Base-by-base conservation (phyloP, 2,329 filamentous ascomycete genomes). In the Capronia coronata region DNA sequence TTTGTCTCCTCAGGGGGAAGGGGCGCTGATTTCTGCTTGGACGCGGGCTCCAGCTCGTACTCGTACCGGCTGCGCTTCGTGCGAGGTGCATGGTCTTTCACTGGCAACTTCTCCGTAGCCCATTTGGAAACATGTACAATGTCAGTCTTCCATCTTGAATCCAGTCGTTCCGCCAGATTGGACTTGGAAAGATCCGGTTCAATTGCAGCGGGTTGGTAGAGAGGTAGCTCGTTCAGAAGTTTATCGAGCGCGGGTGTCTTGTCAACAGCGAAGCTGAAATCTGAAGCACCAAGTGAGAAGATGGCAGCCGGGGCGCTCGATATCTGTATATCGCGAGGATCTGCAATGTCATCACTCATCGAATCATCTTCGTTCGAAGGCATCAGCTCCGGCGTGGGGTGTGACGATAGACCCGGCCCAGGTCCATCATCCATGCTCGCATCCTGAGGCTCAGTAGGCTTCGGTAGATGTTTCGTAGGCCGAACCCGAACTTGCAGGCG, bases 101-200 rank as follows among this genome's bases (percentile, higher is more conserved):
- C 77, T 21, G 82, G 79, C 66, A 97, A 82, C 58, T 87, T 86
- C 7, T 87, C 86, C 51, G 86, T 82, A 0, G 90, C 84, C 64
- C 86, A 95, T 65, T 90, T 95, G 61, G 87, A 95, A 2, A 96
- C 76, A 1, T 88, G 86, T 13, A 94, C 71, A 34, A 89, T 82
- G n/a, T 85, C 81, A 3, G 82, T 79, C 63, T 79, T 83, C 86
- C 86, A 91, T 29, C 73, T 73, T 16, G 80, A 76, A 67, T 91
- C 86, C 13, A 80, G 64, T 48, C 82, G 78, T n/a, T 74, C 72
- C 10, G 55, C 59, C 18, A 62, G 46, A 37, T 53, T 55, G 3
- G 58, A 61, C 35, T 55, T 56, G 10, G 55, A 53, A 13, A 53
- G 30, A 43, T 75, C 76, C 1, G 79, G 78, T 1, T 79, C 69